These are phyloP conservation scores for Candida albicans DNA, from an alignment of 1,139 yeast genomes.

Conservation along the genomic window DNA sequence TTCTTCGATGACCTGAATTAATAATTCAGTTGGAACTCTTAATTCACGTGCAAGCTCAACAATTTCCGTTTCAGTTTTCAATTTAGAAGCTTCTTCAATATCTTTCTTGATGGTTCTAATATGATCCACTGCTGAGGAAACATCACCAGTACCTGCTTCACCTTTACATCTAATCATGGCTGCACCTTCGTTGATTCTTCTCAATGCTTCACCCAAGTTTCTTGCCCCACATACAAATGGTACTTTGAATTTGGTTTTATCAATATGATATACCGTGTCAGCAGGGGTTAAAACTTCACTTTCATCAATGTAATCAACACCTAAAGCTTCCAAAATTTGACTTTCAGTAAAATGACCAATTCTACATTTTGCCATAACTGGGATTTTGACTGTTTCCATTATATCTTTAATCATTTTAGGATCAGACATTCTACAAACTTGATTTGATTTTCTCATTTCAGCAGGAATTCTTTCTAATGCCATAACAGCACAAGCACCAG, in stretches of 20 bases:
- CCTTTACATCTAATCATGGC: constrained; percentile 89
- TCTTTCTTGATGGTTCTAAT: constrained; percentile 60
- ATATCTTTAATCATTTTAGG: constrained; percentile 78
- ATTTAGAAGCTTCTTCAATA: constrained; percentile 47
- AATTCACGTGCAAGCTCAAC: constrained; percentile 52
- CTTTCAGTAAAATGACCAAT: constrained; percentile 88
- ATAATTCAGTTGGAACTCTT: constrained; percentile 58
- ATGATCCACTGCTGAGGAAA: constrained; percentile 82
- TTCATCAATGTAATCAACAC: constrained; percentile 81
- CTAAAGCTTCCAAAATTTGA: constrained; percentile 71
- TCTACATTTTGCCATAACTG: constrained; percentile 88
- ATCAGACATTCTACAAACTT: constrained; percentile 86
- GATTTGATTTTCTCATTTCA: constrained; percentile 80
- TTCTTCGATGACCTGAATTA: constrained; percentile 50
- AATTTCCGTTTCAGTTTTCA: constrained; percentile 47
- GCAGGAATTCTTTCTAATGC: constrained; percentile 87
- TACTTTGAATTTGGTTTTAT: constrained; percentile 60
- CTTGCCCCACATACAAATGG: constrained; percentile 90
- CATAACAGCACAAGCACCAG: constrained; percentile 93
- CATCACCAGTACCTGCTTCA: constrained; percentile 89
- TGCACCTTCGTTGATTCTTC: constrained; percentile 82
- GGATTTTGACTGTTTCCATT: constrained; percentile 70
- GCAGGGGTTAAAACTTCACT: constrained; percentile 85
- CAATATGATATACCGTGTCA: constrained; percentile 66
- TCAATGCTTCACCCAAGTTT: constrained; percentile 80